These are phyloP conservation scores for Fusarium setosum DNA, from an alignment of 2,329 filamentous ascomycete species.

Conservation along the genomic window DNA sequence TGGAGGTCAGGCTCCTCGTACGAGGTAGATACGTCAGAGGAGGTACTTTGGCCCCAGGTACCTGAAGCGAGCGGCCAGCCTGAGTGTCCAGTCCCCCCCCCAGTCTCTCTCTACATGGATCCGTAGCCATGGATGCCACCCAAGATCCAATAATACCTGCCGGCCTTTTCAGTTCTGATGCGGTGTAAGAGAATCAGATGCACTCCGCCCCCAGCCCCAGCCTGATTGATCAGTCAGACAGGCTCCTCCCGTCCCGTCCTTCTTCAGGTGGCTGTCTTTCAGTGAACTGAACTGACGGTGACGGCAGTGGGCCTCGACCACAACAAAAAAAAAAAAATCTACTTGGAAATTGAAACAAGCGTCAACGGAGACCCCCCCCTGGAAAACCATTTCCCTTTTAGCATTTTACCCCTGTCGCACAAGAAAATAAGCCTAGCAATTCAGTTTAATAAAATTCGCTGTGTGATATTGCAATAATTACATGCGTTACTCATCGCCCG, in stretches of 20 bases:
- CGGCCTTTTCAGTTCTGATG: constrained; percentile 22
- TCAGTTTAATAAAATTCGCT: constrained; percentile 31
- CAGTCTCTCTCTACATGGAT: neutral
- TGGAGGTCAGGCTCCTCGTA: constrained; percentile 36
- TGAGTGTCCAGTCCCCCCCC: neutral
- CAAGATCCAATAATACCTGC: constrained; percentile 4
- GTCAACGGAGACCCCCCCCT: constrained; percentile 27
- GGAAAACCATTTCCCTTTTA: constrained; percentile 18
- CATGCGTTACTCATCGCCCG: constrained; percentile 12
- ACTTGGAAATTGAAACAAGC: constrained; percentile 45
- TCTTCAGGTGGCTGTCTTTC: too few species aligned
- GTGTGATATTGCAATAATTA: constrained; percentile 33
- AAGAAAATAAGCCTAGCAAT: constrained; percentile 26
- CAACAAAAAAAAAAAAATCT: constrained; percentile 25
- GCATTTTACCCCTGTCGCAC: constrained; percentile 33
- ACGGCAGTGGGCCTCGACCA: constrained; percentile 33
- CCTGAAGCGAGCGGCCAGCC: constrained; percentile 34
- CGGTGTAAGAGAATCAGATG: constrained; percentile 32
- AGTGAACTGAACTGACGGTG: constrained; percentile 22
- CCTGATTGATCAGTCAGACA: neutral
- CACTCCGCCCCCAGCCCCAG: neutral
- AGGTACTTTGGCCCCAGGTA: constrained; percentile 40
- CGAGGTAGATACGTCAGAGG: constrained; percentile 44
- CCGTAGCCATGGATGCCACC: constrained; percentile 1
- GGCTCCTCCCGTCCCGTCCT: too few species aligned